phyloP scores from a whole-genome alignment of 306 rosid species.

The Quillaja saponaria region DNA sequence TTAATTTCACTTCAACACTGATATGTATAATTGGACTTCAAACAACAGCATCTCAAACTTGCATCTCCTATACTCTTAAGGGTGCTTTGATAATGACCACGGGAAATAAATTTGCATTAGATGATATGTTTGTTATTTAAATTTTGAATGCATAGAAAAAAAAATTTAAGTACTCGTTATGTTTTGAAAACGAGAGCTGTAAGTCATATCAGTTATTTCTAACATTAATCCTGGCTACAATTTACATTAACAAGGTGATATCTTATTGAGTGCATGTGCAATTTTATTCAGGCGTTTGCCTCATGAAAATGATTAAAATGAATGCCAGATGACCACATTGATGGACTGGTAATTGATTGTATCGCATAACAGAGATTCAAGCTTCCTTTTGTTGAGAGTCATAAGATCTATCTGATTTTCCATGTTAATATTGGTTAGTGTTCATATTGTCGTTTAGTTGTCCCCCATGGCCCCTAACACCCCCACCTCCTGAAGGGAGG shows the following conservation, averaged over 20 bases:
- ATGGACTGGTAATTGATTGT: slow-evolving; percentile 13
- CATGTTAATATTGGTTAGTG: slow-evolving; percentile 4
- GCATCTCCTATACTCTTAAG: slow-evolving; percentile 15
- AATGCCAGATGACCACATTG: neutral
- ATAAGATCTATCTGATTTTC: slow-evolving; percentile 15
- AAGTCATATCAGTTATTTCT: neutral
- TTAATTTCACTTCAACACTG: slow-evolving; percentile 9
- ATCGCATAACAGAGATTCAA: neutral
- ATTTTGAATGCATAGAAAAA: neutral
- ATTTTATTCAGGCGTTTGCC: too few species aligned
- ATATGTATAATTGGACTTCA: slow-evolving; percentile 21
- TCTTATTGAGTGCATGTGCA: too few species aligned
- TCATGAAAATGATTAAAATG: too few species aligned
- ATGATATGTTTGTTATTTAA: slow-evolving; percentile 9
- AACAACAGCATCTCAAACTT: slow-evolving; percentile 16
- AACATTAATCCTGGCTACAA: too few species aligned
- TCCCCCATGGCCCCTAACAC: neutral
- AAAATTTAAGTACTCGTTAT: neutral
- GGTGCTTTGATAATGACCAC: slow-evolving; percentile 15
- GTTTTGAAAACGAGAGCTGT: neutral
- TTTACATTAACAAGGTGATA: too few species aligned
- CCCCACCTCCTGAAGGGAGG: slow-evolving; percentile 11
- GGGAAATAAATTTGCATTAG: slow-evolving; percentile 6
- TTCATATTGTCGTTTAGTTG: slow-evolving; percentile 7
- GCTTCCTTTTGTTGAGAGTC: neutral